Evolutionary conservation across 495 filamentous ascomycete genomes (phyloP).

Genomic region (Xylaria castorea): DNA sequence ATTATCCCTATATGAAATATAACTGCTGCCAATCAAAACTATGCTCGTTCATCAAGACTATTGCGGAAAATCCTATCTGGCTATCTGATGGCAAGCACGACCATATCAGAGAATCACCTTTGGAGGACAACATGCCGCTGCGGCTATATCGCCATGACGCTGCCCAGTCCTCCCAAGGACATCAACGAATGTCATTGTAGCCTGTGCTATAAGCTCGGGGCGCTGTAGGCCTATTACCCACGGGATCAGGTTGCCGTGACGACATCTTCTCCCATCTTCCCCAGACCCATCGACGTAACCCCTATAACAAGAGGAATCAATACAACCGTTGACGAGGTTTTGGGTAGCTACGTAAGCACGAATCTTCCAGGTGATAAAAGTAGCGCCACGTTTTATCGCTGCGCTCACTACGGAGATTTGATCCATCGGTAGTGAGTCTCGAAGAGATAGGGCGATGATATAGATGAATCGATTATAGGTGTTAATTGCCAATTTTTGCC

Average conservation of each 20-base stretch:
- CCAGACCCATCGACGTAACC: not conserved
- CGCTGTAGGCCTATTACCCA: constrained; percentile 46
- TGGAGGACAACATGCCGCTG: constrained; percentile 42
- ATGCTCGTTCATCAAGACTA: not conserved
- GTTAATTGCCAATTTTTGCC: constrained; percentile 18
- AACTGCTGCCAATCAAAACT: not conserved
- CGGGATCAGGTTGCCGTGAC: constrained; percentile 36
- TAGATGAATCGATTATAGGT: not conserved
- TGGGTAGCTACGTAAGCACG: constrained; percentile 5
- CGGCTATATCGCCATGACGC: constrained; percentile 41
- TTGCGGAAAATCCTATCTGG: not conserved
- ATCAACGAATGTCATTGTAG: constrained; percentile 48
- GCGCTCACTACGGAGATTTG: not conserved
- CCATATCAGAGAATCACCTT: not conserved
- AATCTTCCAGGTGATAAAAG: not conserved
- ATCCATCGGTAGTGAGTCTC: not conserved
- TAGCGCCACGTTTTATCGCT: not conserved
- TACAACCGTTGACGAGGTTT: constrained; percentile 1
- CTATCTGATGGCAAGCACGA: not conserved
- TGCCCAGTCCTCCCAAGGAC: constrained; percentile 38
- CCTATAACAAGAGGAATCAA: not conserved
- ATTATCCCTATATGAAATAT: not conserved
- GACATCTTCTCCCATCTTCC: not conserved
- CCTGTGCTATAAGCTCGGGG: constrained; percentile 43
- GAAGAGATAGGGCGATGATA: not conserved